phyloP scores from a whole-genome alignment of 192 early-diverging fungal species.

The Linnemannia exigua region DNA sequence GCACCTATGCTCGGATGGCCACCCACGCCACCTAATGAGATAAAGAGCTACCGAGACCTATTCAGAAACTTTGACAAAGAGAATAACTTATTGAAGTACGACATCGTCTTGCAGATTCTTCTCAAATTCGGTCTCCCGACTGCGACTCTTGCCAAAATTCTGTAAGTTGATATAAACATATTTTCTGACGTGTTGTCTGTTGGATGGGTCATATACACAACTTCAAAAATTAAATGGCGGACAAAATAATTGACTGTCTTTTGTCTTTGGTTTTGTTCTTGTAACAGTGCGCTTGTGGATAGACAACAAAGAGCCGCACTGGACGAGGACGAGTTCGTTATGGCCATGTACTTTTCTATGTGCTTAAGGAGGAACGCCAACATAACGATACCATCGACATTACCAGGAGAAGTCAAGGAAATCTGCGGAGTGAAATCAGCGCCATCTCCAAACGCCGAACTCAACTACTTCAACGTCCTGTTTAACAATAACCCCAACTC shows the following conservation, averaged over 20 bases:
- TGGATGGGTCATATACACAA: no score
- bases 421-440: neutral
- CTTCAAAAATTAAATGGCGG: neutral
- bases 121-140: neutral
- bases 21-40: neutral
- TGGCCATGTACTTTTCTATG: neutral
- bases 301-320: neutral
- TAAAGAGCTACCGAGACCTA: neutral
- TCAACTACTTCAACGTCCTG: neutral
- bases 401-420: neutral
- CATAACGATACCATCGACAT: neutral
- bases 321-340: neutral
- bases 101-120: neutral
- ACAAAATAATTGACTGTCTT: neutral
- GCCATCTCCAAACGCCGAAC: neutral
- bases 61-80: neutral
- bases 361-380: neutral
- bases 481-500: neutral
- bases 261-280: neutral
- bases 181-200: no score
- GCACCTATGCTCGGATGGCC: neutral
- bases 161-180: neutral
- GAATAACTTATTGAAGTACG: neutral
- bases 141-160: neutral
- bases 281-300: conserved; percentile 7